Conservation (phyloP, 2,329 filamentous ascomycete species). For the Diaporthe sp. region DNA sequence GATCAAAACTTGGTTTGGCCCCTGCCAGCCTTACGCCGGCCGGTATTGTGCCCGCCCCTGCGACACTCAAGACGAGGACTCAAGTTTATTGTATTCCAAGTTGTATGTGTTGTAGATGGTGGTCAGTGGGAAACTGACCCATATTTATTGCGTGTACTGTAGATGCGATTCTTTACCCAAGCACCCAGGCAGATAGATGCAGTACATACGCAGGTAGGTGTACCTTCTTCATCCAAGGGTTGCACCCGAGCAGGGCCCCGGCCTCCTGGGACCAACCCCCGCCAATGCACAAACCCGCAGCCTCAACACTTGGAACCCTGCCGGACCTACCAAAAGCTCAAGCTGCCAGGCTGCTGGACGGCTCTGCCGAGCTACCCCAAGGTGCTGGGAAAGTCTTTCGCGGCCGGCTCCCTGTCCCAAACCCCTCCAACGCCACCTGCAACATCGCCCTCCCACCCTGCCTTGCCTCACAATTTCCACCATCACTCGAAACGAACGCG, state of each 20-base stretch:
- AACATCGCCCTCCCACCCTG: conserved; percentile 13
- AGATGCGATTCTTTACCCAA: neutral
- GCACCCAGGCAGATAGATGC: neutral
- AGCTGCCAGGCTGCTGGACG: conserved; percentile 5
- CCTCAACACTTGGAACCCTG: neutral
- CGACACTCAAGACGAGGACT: neutral
- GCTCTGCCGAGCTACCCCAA: conserved; percentile 19
- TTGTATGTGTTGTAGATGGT: neutral
- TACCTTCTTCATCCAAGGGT: neutral
- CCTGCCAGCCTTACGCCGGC: conserved; percentile 5
- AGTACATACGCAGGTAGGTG: neutral
- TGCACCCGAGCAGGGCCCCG: conserved; percentile 3
- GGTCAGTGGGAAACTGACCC: no score
- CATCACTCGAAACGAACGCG: conserved; percentile 19
- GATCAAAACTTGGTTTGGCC: conserved; percentile 19
- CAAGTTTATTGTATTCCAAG: neutral
- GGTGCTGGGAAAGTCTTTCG: conserved; percentile 14
- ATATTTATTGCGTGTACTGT: neutral
- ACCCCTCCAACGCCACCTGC: conserved; percentile 31
- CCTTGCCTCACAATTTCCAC: conserved; percentile 12
- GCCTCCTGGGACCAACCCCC: neutral
- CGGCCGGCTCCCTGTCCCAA: neutral
- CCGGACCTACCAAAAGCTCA: neutral
- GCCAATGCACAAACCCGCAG: neutral
- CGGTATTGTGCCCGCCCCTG: neutral